Conservation (phyloP, 129 eudicot species). For the Artemisia tridentata region DNA sequence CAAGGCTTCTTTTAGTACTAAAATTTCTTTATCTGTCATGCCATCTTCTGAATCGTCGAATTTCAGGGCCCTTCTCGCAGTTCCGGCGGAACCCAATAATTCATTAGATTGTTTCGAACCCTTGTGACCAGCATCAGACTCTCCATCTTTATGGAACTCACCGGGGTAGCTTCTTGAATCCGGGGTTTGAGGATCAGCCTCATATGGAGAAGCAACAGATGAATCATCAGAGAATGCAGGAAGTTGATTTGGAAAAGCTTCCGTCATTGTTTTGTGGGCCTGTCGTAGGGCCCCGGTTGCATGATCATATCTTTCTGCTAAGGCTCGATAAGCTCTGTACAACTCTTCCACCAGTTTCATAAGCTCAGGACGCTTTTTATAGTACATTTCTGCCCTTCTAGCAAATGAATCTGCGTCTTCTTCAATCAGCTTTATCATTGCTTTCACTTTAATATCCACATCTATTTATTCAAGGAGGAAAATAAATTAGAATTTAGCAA, state of each 20-base stretch:
- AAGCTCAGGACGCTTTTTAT: constrained; percentile 91
- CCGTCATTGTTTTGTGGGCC: constrained; percentile 86
- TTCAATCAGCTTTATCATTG: constrained; percentile 92
- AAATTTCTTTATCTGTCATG: constrained; percentile 55
- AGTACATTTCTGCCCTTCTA: constrained; percentile 92
- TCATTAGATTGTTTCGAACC: too few relatives aligned
- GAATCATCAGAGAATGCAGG: constrained; percentile 61
- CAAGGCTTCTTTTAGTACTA: constrained; percentile 57
- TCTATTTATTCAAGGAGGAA: constrained; percentile 36
- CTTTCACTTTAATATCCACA: constrained; percentile 76
- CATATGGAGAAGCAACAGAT: constrained; percentile 40
- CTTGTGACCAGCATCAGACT: too few relatives aligned
- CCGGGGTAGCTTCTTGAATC: constrained; percentile 39
- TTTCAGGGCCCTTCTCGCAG: constrained; percentile 65
- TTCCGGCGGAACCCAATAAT: constrained; percentile 32
- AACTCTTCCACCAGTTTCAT: constrained; percentile 93
- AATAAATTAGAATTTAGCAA: neutral
- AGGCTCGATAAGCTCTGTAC: constrained; percentile 86
- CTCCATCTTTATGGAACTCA: constrained; percentile 45
- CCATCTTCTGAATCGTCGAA: constrained; percentile 52
- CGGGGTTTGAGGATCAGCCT: constrained; percentile 61
- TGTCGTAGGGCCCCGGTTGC: constrained; percentile 97
- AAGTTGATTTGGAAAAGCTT: constrained; percentile 82
- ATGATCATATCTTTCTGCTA: constrained; percentile 94
- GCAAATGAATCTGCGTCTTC: constrained; percentile 96